Percentiles rank a stretch among this genome's conserved stretches.
phyloP scores from a whole-genome alignment of 139 green algal genomes.

The Closterium sp. region DNA sequence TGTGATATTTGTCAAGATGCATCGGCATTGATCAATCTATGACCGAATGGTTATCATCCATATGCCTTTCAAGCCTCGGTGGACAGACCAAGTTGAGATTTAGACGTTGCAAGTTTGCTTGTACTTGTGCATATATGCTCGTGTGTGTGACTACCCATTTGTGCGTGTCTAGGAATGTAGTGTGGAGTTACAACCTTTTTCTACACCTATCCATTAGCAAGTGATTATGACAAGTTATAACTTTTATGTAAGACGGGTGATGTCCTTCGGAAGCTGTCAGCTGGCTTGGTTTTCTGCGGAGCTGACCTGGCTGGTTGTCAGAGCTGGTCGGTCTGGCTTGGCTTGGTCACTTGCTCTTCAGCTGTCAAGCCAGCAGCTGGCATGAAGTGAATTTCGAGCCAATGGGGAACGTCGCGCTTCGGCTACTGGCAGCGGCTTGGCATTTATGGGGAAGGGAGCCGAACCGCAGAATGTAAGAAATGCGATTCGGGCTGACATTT shows the following conservation, averaged over 20 bases:
- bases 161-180: background rate
- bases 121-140: background rate
- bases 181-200: too few species aligned
- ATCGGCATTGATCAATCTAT: background rate
- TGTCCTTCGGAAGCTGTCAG: too few species aligned
- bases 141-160: background rate
- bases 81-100: too few species aligned
- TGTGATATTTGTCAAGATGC: constrained; percentile 46
- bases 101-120: background rate
- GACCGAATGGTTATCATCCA: background rate
- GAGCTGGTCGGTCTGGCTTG: background rate
- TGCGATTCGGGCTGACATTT: background rate
- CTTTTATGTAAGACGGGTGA: too few species aligned
- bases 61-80: too few species aligned
- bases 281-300: too few species aligned
- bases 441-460: background rate
- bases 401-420: background rate
- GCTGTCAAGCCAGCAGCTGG: background rate
- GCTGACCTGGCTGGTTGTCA: background rate
- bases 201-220: too few species aligned
- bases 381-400: background rate
- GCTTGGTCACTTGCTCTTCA: background rate
- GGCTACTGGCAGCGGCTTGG: background rate
- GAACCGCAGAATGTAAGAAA: background rate
- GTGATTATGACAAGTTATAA: too few species aligned